Conservation (phyloP, 2,329 filamentous ascomycete genomes). For the Trichoderma sp. region DNA sequence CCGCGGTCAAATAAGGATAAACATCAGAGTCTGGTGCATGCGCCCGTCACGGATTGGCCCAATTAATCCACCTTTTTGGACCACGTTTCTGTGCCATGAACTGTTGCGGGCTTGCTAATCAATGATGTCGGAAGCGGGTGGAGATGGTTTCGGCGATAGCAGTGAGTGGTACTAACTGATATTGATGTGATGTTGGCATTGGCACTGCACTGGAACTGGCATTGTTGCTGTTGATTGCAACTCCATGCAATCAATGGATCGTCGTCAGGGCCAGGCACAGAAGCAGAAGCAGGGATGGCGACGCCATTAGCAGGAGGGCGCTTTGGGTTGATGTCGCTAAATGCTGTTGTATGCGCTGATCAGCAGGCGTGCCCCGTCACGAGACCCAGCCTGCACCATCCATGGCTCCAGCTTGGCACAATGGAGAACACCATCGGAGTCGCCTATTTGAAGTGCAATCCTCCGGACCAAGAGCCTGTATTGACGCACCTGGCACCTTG, state of each 20-base stretch:
- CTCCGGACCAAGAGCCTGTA: neutral
- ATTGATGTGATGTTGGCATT: neutral
- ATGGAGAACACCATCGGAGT: neutral
- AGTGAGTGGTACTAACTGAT: neutral
- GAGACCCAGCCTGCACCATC: constrained; percentile 10
- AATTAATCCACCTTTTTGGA: neutral
- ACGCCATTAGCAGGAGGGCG: neutral
- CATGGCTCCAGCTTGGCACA: neutral
- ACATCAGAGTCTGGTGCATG: neutral
- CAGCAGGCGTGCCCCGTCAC: constrained; percentile 17
- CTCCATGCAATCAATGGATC: neutral
- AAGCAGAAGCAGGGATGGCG: constrained; percentile 1
- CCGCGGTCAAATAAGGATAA: neutral
- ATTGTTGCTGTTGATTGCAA: neutral
- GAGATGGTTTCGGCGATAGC: neutral
- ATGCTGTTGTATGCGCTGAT: constrained; percentile 12
- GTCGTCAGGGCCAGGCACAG: constrained; percentile 8
- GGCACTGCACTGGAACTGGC: neutral
- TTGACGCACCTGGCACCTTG: neutral
- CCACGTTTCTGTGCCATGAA: constrained; percentile 7
- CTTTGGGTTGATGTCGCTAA: constrained; percentile 11
- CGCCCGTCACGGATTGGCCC: neutral
- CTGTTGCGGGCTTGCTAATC: neutral
- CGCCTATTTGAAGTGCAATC: neutral
- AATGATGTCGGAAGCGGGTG: neutral